phyloP scores from a whole-genome alignment of 2,329 filamentous ascomycete genomes.

The Parastagonospora nodorum region DNA sequence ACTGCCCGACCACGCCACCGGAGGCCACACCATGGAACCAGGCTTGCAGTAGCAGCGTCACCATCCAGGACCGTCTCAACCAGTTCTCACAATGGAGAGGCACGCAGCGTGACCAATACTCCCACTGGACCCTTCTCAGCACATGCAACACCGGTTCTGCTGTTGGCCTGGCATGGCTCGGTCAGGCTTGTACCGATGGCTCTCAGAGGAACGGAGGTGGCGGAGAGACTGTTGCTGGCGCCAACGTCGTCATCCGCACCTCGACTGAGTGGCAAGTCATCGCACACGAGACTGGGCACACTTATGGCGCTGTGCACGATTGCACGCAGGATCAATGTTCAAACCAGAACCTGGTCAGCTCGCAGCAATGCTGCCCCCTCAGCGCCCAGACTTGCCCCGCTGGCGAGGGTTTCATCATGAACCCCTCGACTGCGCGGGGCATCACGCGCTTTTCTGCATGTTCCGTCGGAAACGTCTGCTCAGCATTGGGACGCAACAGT shows the following conservation, averaged over 20 bases:
- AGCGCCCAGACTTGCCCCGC: conserved; percentile 73
- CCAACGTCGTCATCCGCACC: conserved; percentile 88
- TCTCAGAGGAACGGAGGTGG: conserved; percentile 54
- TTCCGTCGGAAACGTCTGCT: conserved; percentile 91
- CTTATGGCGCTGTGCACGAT: conserved; percentile 94
- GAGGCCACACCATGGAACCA: conserved; percentile 82
- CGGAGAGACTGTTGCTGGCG: conserved; percentile 77
- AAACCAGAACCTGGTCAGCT: conserved; percentile 62
- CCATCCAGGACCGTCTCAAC: conserved; percentile 80
- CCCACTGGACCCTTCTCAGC: conserved; percentile 89
- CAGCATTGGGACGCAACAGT: conserved; percentile 75
- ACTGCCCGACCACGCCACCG: conserved; percentile 74
- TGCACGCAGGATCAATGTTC: conserved; percentile 73
- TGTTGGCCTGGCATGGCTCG: conserved; percentile 91
- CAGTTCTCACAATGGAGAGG: conserved; percentile 90
- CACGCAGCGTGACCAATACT: conserved; percentile 75
- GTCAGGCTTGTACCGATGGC: conserved; percentile 75
- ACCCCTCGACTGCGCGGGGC: conserved; percentile 76
- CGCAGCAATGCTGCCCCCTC: conserved; percentile 81
- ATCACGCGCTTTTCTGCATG: conserved; percentile 86
- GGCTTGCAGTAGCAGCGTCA: conserved; percentile 64
- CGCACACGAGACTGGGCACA: conserved; percentile 92
- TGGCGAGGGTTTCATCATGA: conserved; percentile 86
- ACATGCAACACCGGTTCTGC: conserved; percentile 81
- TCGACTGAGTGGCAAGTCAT: conserved; percentile 92